Evolutionary conservation across 1,139 yeast genomes (phyloP), one percentile per base, ranked within the genome.

Genomic region (Suhomyces anneliseae): DNA sequence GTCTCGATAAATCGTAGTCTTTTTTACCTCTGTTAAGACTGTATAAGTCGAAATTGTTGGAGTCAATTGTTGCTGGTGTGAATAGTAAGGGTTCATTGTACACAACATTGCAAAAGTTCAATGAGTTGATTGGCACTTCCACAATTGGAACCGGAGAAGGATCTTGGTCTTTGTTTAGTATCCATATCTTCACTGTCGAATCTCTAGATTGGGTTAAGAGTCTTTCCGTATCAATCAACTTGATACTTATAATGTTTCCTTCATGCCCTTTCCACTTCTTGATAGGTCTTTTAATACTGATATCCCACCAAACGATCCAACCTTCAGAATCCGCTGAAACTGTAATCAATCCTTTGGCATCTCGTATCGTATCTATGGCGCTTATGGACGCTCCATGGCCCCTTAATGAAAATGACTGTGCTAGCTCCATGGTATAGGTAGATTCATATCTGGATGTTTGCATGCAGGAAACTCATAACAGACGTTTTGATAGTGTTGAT

Each of bases 161-260:
- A 7, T 33, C 39, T 7, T 3, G 14, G 8, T 12, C 11, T 31
- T 7, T 8, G 14, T 34, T 9, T 57, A 75, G 43, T 34, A 65
- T 57, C 87, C 87, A 82, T 11, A 82, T 60, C 42, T 72, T 72
- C 8, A 81, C 59, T 14, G 66, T 64, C 1, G 82, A 74, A 56
- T 83, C 88, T 51, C 81, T 69, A 0, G 82, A 79, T 55, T 83
- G 87, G 1, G 83, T 78, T 31, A 82, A 47, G 0, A 81, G 39
- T 38, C 26, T 34, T 34, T 27, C 11, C 8, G 36, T 10, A 11
- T 75, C 76, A 36, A 76, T 54, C 47, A 72, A 74, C 43, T 65
- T 59, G 4, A 81, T 52, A 1, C 81, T 70, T 26, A 81, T 54
- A 3, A 82, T 62, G n/a, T 64, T 62, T 10, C 69, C 68, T n/a